Evolutionary conservation across 1,139 yeast genomes (phyloP).

Genomic region (Candida glucosophila): DNA sequence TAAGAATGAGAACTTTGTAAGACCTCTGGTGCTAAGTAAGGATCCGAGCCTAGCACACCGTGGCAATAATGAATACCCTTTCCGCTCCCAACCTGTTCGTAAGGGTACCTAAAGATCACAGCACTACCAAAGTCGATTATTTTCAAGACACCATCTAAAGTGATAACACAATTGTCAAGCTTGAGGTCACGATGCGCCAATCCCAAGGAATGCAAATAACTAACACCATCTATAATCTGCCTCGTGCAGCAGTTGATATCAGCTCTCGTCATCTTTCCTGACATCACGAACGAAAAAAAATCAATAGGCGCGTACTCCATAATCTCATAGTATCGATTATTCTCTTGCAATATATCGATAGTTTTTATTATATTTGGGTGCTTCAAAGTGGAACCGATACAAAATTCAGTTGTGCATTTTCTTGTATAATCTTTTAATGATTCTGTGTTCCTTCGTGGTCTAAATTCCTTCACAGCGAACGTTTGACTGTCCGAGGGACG

Average conservation of each 20-base stretch:
- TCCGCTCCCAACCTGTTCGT: slow-evolving; percentile 44
- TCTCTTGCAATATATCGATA: slow-evolving; percentile 82
- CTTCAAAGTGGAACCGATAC: slow-evolving; percentile 85
- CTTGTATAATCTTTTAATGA: slow-evolving; percentile 86
- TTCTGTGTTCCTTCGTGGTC: slow-evolving; percentile 80
- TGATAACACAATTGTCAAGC: slow-evolving; percentile 88
- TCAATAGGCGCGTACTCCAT: slow-evolving; percentile 98
- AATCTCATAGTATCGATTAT: slow-evolving; percentile 80
- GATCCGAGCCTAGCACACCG: slow-evolving; percentile 97
- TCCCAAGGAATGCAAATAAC: slow-evolving; percentile 79
- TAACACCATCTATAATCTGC: slow-evolving; percentile 78
- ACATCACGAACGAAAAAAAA: slow-evolving; percentile 95
- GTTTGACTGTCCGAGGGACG: slow-evolving; percentile 76
- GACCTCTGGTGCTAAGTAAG: slow-evolving; percentile 96
- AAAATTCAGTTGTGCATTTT: slow-evolving; percentile 94
- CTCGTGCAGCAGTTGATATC: slow-evolving; percentile 87
- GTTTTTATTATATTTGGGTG: slow-evolving; percentile 93
- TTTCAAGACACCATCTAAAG: slow-evolving; percentile 78
- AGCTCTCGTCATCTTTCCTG: slow-evolving; percentile 77
- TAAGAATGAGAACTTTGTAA: slow-evolving; percentile 58
- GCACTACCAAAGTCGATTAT: slow-evolving; percentile 96
- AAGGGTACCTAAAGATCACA: slow-evolving; percentile 87
- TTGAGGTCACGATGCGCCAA: slow-evolving; percentile 93
- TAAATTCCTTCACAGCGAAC: slow-evolving; percentile 94
- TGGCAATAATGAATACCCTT: slow-evolving; percentile 52